Conservation (phyloP, 768 basidiomycete genomes). For the Hydnum rufescens region DNA sequence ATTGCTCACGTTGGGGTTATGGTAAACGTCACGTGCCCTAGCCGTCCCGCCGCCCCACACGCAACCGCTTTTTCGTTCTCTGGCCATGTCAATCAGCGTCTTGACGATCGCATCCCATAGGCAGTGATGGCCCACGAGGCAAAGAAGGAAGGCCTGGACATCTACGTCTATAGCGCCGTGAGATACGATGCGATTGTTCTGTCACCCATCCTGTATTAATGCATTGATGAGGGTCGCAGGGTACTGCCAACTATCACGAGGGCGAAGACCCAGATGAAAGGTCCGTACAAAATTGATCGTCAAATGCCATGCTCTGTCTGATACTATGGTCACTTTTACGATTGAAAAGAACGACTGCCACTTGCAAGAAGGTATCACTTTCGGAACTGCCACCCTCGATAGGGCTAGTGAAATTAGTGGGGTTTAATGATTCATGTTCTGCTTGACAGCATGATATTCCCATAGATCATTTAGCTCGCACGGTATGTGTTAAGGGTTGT, state of each 20-base stretch:
- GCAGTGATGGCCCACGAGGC: conserved; percentile 8
- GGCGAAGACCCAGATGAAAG: conserved; percentile 9
- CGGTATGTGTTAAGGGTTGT: no score
- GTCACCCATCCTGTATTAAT: neutral
- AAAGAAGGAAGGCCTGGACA: conserved; percentile 6
- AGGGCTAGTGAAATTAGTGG: no score
- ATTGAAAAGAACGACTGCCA: conserved; percentile 6
- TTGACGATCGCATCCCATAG: neutral
- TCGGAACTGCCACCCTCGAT: neutral
- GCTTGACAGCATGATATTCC: conserved; percentile 8
- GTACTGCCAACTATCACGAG: conserved; percentile 8
- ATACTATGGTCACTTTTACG: neutral
- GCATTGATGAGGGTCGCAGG: neutral
- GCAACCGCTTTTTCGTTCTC: no score
- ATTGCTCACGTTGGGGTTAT: no score
- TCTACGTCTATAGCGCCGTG: conserved; percentile 9
- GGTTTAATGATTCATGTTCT: neutral
- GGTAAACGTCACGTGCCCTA: no score
- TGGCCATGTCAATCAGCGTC: neutral
- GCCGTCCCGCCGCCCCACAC: no score
- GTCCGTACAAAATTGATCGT: neutral
- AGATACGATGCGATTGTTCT: no score
- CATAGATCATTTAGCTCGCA: conserved; percentile 8
- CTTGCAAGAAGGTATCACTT: conserved; percentile 8
- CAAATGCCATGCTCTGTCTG: neutral